Conservation (phyloP, 768 basidiomycete species). For the Collybia sp. region DNA sequence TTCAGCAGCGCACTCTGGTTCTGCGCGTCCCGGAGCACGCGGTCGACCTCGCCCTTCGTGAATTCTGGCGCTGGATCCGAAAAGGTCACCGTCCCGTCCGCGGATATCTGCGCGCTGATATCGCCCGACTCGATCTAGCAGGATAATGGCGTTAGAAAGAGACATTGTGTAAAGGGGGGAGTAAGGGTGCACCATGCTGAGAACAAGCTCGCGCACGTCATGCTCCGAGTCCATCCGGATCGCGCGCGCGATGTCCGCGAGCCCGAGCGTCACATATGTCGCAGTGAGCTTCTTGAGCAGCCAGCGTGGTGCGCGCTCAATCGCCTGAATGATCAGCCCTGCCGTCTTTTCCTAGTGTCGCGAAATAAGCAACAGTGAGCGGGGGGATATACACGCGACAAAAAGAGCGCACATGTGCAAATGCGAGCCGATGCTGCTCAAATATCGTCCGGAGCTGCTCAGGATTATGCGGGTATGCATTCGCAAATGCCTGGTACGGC, state of each 20-base stretch:
- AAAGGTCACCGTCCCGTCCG: slow-evolving; percentile 71
- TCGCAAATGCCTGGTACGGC: slow-evolving; percentile 60
- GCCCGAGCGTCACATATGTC: slow-evolving; percentile 76
- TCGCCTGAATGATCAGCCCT: slow-evolving; percentile 64
- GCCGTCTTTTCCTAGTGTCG: slow-evolving; percentile 65
- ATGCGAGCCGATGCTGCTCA: slow-evolving; percentile 51
- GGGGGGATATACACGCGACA: neutral
- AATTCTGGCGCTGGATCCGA: slow-evolving; percentile 57
- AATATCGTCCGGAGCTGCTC: slow-evolving; percentile 38
- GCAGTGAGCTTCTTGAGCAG: slow-evolving; percentile 73
- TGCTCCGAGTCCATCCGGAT: slow-evolving; percentile 47
- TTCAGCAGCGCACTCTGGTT: slow-evolving; percentile 44
- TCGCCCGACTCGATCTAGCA: slow-evolving; percentile 65
- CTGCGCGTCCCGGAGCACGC: slow-evolving; percentile 49
- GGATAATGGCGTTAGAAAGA: neutral
- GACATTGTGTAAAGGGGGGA: neutral
- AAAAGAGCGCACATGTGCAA: slow-evolving; percentile 40
- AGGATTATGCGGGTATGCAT: slow-evolving; percentile 57
- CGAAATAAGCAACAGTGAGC: neutral
- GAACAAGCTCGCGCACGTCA: slow-evolving; percentile 52
- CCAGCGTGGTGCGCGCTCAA: slow-evolving; percentile 73
- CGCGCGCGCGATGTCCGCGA: slow-evolving; percentile 64
- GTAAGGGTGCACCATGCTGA: slow-evolving; percentile 62
- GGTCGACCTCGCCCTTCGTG: slow-evolving; percentile 57
- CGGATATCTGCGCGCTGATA: slow-evolving; percentile 64